Base-by-base conservation (phyloP, 257 asterid species). In the Solanum tacnaense region DNA sequence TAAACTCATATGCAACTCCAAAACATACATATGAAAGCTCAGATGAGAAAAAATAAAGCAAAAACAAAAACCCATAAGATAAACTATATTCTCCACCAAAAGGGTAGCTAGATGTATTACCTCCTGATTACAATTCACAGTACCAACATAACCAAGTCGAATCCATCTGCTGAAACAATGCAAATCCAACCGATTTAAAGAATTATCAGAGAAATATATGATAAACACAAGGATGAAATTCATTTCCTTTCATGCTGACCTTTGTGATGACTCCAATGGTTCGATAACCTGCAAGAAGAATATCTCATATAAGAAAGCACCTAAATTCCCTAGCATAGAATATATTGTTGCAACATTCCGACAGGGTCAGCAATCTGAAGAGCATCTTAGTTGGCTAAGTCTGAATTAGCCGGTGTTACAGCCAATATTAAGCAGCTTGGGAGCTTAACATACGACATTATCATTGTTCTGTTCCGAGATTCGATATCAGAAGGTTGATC, bases 301-400 rank as follows among this genome's bases (percentile, higher is more conserved):
- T 88, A 29, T 85, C 86, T 60, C 5, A 62, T 16, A 60, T 13
- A 44, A 44, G 62, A 70, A 44, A 27, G 44, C 68, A 86, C 65
- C 71, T 68, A 34, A 86, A 56, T 38, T 41, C 62, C 81, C 41
- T 65, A 10, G 34, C 88, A 70, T 29, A 27, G 34, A 86, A 27
- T 41, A 41, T 46, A 65, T 31, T 41, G 36, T 29, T 71, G 83
- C 67, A 31, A 86, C 91, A 76, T 49, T 94, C 99, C 99, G 75
- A 93, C 99, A 38, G 95, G 99, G 91, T 97, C 99, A 71, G 98
- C 98, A 94, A 97, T 95, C 92, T 97, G 99, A 89, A 97, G 99
- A 86, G 99, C 99, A 90, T 96, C 99, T 58, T 98, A 97, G 91
- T 95, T 97, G 49, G 98, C 98, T 78, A 97, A 89, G 93, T 97